These are phyloP conservation scores for Penicillium sclerotiorum DNA, from an alignment of 2,329 filamentous ascomycete genomes.

Conservation along the genomic window DNA sequence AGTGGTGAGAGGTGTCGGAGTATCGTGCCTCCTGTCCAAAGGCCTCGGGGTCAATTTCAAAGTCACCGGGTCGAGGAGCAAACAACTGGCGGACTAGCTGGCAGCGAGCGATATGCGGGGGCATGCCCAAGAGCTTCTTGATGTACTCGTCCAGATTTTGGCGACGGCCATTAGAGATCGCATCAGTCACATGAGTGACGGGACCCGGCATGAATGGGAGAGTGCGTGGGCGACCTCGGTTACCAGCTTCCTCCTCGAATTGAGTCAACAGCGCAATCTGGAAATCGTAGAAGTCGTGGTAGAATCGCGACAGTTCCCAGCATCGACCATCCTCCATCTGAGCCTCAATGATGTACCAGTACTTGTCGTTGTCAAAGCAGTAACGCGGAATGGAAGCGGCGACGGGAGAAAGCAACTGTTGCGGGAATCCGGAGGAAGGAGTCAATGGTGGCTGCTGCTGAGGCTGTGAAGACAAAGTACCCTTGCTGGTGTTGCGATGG, in stretches of 20 bases:
- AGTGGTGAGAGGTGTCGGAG: constrained; percentile 70
- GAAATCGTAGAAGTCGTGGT: constrained; percentile 98
- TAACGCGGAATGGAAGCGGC: constrained; percentile 87
- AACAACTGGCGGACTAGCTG: constrained; percentile 89
- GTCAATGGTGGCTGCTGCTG: constrained; percentile 45
- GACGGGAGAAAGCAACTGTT: too few relatives aligned
- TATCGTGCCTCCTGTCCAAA: constrained; percentile 71
- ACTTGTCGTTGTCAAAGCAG: constrained; percentile 95
- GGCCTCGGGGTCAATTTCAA: constrained; percentile 78
- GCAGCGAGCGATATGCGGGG: constrained; percentile 80
- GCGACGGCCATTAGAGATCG: constrained; percentile 88
- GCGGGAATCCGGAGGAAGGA: constrained; percentile 62
- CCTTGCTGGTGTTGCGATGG: constrained; percentile 44
- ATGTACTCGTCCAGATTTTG: constrained; percentile 96
- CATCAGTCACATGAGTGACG: constrained; percentile 96
- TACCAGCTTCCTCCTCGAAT: constrained; percentile 91
- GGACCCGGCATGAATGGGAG: constrained; percentile 98
- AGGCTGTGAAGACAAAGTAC: constrained; percentile 30
- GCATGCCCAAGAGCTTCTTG: constrained; percentile 83
- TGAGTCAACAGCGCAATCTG: constrained; percentile 91
- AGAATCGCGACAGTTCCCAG: constrained; percentile 93
- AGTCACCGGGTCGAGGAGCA: constrained; percentile 84
- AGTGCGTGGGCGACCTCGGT: constrained; percentile 76
- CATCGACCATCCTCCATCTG: constrained; percentile 85
- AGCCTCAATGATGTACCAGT: constrained; percentile 97